Evolutionary conservation across 371 early-diverging fungal species (phyloP), one percentile per base, ranked within the genome.

Genomic region (Actinomortierella wolfii): DNA sequence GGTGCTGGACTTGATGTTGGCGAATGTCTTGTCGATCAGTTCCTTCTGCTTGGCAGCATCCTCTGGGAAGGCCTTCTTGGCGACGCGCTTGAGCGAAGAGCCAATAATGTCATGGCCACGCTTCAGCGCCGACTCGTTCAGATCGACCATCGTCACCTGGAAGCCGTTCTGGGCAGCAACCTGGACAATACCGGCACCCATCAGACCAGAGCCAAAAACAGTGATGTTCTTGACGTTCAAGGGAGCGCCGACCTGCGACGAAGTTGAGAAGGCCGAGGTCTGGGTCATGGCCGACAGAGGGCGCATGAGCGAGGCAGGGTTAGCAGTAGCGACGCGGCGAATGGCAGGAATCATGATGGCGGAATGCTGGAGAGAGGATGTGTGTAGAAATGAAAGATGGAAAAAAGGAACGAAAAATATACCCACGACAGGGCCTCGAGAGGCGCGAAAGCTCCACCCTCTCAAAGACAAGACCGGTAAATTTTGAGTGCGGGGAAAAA

Each of bases 181-280:
- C 66, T 97, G 97, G n/a, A 85, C 95, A 59, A 96, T 95, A 56
- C 97, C 96, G 6, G 96, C 90, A 41, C 97, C 97, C 97, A 97
- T 97, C 53, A 96, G 83, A 49, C 94, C 94, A 18, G 91, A 86
- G 44, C 94, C 94, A 62, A 89, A 84, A 18, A 94, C 86, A 3
- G 90, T 83, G 43, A 94, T 81, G 46, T 82, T 85, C 58, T 83
- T 62, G 73, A 71, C 58, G 61, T 55, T 62, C 40, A 21, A 43
- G 54, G 68, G 59, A n/a, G 71, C 67, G 25, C 46, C 43, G n/a
- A 62, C 54, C 42, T 59, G 68, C 29, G 66, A 60, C 2, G 74
- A 73, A 52, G 67, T 67, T 9, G 74, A 71, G 66, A 71, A 71
- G 57, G 65, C 52, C n/a, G 66, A 61, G 23, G 62, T 57, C 55